Conservation (phyloP, 139 green algal genomes). For the Spirogloea muscicola region DNA sequence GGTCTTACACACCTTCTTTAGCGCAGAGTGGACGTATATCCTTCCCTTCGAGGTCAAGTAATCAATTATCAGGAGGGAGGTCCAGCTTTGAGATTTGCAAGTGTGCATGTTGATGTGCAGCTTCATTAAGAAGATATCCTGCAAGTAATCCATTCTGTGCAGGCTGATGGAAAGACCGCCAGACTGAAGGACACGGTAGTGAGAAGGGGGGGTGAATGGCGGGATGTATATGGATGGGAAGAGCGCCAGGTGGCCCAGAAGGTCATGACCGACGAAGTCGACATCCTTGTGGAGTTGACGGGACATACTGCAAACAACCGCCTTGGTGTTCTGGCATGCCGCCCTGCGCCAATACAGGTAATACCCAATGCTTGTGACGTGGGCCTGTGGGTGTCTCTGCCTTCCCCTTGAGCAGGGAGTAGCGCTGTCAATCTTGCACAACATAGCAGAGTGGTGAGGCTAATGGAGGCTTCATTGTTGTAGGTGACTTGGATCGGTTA, state of each 20-base stretch:
- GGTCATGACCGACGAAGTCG: conserved; percentile 72
- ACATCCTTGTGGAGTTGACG: conserved; percentile 95
- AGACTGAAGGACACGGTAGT: conserved; percentile 58
- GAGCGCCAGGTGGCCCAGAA: conserved; percentile 38
- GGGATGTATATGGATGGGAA: conserved; percentile 29
- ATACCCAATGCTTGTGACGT: too few relatives aligned
- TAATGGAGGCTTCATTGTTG: background rate
- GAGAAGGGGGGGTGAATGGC: conserved; percentile 66
- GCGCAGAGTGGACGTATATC: too few relatives aligned
- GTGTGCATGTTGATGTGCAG: too few relatives aligned
- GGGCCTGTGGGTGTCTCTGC: background rate
- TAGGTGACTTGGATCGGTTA: conserved; percentile 98
- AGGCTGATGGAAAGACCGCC: conserved; percentile 76
- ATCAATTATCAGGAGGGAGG: too few relatives aligned
- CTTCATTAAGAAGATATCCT: too few relatives aligned
- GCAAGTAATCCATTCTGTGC: too few relatives aligned
- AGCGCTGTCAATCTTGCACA: too few relatives aligned
- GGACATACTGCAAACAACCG: conserved; percentile 95
- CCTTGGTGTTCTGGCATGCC: conserved; percentile 75
- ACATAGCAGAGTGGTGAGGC: too few relatives aligned
- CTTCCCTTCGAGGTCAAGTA: too few relatives aligned
- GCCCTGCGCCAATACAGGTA: conserved; percentile 79
- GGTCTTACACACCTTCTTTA: too few relatives aligned
- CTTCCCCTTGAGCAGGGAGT: background rate
- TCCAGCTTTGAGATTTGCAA: too few relatives aligned